Conservation (phyloP, 2,329 filamentous ascomycete species). For the Tricladium varicosporioides region DNA sequence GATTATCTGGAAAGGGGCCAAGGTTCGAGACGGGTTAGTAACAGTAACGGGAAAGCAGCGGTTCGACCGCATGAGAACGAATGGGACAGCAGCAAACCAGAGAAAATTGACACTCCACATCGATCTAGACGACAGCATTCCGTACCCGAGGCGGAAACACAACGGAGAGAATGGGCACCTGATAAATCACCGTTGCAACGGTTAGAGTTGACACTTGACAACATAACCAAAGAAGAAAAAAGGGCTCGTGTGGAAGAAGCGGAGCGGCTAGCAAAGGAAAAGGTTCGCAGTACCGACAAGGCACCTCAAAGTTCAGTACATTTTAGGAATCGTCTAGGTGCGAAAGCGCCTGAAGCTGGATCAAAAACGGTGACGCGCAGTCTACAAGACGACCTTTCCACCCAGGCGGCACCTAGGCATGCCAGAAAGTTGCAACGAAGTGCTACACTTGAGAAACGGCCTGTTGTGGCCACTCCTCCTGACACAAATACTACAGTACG, state of each 20-base stretch:
- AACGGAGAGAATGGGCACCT: slow-evolving; percentile 63
- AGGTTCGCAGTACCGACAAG: slow-evolving; percentile 28
- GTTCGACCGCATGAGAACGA: slow-evolving; percentile 16
- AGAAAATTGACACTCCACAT: slow-evolving; percentile 16
- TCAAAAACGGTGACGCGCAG: slow-evolving; percentile 22
- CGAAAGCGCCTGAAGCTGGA: slow-evolving; percentile 22
- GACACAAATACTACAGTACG: slow-evolving; percentile 3
- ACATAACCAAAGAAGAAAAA: slow-evolving; percentile 95
- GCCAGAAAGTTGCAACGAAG: slow-evolving; percentile 35
- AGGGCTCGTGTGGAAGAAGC: slow-evolving; percentile 80
- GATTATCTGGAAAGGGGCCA: slow-evolving; percentile 6
- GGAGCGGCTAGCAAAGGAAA: slow-evolving; percentile 68
- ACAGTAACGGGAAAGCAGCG: slow-evolving; percentile 24
- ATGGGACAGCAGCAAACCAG: slow-evolving; percentile 17
- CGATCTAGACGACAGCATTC: slow-evolving; percentile 36
- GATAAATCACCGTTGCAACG: slow-evolving; percentile 90
- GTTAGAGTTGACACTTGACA: slow-evolving; percentile 85
- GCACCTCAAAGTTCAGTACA: slow-evolving; percentile 30
- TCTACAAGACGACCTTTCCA: background rate
- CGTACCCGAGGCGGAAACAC: slow-evolving; percentile 33
- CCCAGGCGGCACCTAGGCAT: slow-evolving; percentile 33
- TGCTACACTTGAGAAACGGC: slow-evolving; percentile 28
- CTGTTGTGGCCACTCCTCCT: slow-evolving; percentile 18
- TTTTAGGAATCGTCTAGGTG: slow-evolving; percentile 31
- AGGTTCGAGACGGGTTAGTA: slow-evolving; percentile 7